Evolutionary conservation across 306 rosid species (phyloP).

Genomic region (apple (Malus domestica)): DNA sequence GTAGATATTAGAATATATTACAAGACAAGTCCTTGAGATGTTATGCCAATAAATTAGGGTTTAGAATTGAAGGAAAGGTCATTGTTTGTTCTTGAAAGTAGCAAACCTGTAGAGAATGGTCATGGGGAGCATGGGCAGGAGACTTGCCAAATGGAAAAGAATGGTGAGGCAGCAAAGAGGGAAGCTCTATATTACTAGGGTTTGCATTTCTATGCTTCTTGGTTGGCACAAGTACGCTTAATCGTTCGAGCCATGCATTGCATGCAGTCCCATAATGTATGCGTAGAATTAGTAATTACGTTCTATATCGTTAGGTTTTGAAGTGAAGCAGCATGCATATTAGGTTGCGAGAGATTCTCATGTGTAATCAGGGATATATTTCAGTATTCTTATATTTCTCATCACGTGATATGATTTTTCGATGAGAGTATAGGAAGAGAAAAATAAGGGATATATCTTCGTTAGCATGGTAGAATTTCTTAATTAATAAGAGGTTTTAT

Average conservation of each 20-base stretch:
- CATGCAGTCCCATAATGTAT: neutral
- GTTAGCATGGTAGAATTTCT: neutral
- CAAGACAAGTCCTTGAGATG: neutral
- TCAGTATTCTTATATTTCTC: no score
- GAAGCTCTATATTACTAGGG: constrained; percentile 67
- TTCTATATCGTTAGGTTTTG: no score
- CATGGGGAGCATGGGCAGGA: constrained; percentile 33
- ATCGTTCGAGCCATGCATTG: neutral
- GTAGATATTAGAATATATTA: neutral
- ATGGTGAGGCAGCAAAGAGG: constrained; percentile 68
- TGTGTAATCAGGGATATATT: neutral
- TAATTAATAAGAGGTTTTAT: neutral
- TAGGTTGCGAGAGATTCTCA: neutral
- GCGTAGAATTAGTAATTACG: neutral
- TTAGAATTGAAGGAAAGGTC: neutral
- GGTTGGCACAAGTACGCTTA: constrained; percentile 51
- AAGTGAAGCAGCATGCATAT: no score
- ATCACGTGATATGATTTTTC: neutral
- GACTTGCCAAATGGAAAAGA: constrained; percentile 63
- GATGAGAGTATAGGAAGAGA: neutral
- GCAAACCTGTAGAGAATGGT: neutral
- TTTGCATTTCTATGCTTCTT: constrained; percentile 81
- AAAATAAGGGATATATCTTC: neutral
- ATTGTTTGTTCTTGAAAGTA: neutral
- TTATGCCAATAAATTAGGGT: neutral